phyloP scores from a whole-genome alignment of 352 stramenopile species.

The Globisporangium iwayamae region DNA sequence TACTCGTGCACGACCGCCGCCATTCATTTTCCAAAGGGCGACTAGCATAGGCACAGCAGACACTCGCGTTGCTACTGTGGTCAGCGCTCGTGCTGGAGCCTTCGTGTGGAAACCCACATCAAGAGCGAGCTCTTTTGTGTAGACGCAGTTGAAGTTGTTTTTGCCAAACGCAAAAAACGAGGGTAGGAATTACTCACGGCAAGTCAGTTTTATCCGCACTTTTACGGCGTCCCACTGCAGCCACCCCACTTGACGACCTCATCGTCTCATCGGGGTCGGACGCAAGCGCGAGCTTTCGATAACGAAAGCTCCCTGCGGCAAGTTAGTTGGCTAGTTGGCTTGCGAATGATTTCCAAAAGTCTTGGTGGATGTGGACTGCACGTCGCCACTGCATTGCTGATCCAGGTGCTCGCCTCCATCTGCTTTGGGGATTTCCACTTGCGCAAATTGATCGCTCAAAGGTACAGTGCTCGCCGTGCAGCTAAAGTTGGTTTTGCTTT shows the following conservation, averaged over 20 bases:
- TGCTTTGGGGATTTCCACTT: neutral
- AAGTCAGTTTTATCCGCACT: conserved; percentile 2
- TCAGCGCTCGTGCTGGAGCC: neutral
- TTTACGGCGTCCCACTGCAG: neutral
- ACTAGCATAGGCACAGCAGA: no score
- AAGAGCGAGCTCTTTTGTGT: conserved; percentile 4
- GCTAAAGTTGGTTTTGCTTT: no score
- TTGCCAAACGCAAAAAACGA: neutral
- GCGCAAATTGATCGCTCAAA: no score
- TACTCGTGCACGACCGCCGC: no score
- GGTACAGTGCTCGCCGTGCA: no score
- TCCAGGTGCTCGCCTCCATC: neutral
- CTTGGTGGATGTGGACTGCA: neutral
- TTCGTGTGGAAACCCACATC: no score
- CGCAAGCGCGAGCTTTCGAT: neutral
- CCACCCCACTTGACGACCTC: neutral
- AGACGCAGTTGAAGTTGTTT: conserved; percentile 18
- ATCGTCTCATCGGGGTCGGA: neutral
- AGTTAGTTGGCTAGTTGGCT: no score
- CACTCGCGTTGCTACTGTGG: neutral
- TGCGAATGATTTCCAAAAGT: no score
- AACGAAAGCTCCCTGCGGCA: neutral
- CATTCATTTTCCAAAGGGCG: no score
- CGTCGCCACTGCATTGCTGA: neutral
- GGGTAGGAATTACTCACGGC: conserved; percentile 2